These are phyloP conservation scores for Blumeria hordei DNA, from an alignment of 2,329 filamentous ascomycete species.

Conservation along the genomic window DNA sequence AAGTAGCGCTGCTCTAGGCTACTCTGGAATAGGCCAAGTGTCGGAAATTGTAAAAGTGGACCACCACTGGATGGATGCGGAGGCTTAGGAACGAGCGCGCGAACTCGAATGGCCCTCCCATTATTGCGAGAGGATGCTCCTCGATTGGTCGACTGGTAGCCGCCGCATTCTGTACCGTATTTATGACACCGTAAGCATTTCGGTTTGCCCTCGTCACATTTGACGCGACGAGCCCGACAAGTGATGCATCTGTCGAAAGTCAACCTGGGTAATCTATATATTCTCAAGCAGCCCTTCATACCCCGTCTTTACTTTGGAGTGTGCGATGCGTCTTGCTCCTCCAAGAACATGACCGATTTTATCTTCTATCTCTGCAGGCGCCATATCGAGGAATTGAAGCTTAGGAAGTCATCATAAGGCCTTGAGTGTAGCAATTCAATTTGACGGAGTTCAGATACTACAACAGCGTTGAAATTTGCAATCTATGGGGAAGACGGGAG, in stretches of 20 bases:
- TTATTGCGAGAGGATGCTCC: neutral
- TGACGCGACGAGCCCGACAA: conserved; percentile 25
- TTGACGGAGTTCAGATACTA: no score
- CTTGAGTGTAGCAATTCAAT: no score
- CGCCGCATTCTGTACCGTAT: conserved; percentile 32
- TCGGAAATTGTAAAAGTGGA: neutral
- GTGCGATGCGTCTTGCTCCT: neutral
- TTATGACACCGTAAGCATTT: conserved; percentile 35
- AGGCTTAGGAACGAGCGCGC: neutral
- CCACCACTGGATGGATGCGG: neutral
- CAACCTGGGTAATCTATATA: neutral
- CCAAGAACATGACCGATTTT: neutral
- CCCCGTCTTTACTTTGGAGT: conserved; percentile 7
- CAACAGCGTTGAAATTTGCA: no score
- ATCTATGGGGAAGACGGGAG: no score
- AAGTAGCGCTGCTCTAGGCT: conserved; percentile 11
- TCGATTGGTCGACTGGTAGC: conserved; percentile 20
- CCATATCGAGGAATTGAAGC: no score
- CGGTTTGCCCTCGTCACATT: conserved; percentile 40
- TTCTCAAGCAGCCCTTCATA: conserved; percentile 1
- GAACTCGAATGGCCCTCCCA: neutral
- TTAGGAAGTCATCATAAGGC: no score
- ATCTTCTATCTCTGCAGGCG: neutral
- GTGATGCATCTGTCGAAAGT: conserved; percentile 3
- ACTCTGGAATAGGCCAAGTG: conserved; percentile 3